phyloP scores from a whole-genome alignment of 805 yeast species.

The Candida saitoana region DNA sequence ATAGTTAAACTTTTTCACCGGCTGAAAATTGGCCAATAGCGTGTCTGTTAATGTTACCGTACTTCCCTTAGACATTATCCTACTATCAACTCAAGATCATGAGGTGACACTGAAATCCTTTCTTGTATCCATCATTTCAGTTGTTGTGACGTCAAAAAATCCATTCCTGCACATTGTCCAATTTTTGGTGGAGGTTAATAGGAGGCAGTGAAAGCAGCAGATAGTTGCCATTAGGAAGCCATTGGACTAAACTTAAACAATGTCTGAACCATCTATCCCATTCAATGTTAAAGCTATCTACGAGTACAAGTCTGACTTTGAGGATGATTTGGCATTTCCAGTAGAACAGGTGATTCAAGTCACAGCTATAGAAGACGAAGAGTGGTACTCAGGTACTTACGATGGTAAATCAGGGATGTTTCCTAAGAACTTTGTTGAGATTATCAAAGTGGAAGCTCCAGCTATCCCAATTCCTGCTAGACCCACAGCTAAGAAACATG shows the following conservation, averaged over 20 bases:
- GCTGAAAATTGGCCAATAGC: slow-evolving; percentile 26
- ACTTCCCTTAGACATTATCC: slow-evolving; percentile 4
- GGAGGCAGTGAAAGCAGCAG: neutral
- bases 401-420: slow-evolving; percentile 73
- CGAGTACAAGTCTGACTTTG: slow-evolving; percentile 59
- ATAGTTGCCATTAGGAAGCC: neutral
- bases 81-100: neutral
- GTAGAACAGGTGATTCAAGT: slow-evolving; percentile 72
- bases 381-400: slow-evolving; percentile 81
- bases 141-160: no score
- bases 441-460: slow-evolving; percentile 7
- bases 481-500: slow-evolving; percentile 8
- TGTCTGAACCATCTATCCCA: slow-evolving; percentile 33
- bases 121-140: no score
- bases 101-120: no score
- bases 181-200: neutral
- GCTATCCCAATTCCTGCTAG: slow-evolving; percentile 10
- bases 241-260: slow-evolving; percentile 1
- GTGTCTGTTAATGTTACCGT: slow-evolving; percentile 15
- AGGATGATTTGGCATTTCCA: slow-evolving; percentile 75
- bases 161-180: no score
- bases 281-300: slow-evolving; percentile 66
- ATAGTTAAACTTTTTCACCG: slow-evolving; percentile 48
- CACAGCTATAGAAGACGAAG: slow-evolving; percentile 78
- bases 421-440: slow-evolving; percentile 77